These are phyloP conservation scores for Ustilago xerochloae DNA, from an alignment of 1,284 basidiomycete genomes.

Conservation along the genomic window DNA sequence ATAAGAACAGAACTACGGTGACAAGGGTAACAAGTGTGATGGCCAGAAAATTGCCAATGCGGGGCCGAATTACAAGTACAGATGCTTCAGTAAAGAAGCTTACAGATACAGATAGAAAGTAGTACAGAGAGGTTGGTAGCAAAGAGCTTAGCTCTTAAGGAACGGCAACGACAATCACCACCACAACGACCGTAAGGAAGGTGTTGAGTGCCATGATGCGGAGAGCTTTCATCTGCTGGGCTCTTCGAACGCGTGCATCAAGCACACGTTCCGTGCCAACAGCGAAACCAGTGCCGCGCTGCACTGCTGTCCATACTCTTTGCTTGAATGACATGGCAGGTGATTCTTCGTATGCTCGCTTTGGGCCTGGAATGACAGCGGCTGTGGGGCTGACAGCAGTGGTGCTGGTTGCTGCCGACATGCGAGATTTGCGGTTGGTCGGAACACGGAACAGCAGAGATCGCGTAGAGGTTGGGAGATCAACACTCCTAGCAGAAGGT, in stretches of 20 bases:
- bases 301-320: conserved; percentile 30
- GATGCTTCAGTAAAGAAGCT: neutral
- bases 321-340: neutral
- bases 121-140: neutral
- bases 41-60: neutral
- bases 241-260: conserved; percentile 41
- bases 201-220: conserved; percentile 39
- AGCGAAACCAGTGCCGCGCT: conserved; percentile 49
- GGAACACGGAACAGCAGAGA: conserved; percentile 27
- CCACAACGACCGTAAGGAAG: conserved; percentile 24
- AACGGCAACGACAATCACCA: conserved; percentile 42
- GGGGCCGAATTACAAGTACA: conserved; percentile 20
- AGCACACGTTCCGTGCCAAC: conserved; percentile 50
- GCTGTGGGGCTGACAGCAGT: conserved; percentile 10
- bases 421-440: conserved; percentile 15
- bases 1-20: neutral
- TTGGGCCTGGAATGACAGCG: neutral
- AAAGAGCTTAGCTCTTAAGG: conserved; percentile 31
- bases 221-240: conserved; percentile 50
- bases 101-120: conserved; percentile 3
- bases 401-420: conserved; percentile 27
- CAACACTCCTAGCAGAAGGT: conserved; percentile 1
- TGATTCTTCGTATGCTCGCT: conserved; percentile 21
- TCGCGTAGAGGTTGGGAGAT: conserved; percentile 8
- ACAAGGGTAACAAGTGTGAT: conserved; percentile 7